Percentiles rank a stretch among this genome's conserved stretches.
These are phyloP conservation scores for Teunomyces gatunensis DNA, from an alignment of 805 yeast species.

Conservation along the genomic window DNA sequence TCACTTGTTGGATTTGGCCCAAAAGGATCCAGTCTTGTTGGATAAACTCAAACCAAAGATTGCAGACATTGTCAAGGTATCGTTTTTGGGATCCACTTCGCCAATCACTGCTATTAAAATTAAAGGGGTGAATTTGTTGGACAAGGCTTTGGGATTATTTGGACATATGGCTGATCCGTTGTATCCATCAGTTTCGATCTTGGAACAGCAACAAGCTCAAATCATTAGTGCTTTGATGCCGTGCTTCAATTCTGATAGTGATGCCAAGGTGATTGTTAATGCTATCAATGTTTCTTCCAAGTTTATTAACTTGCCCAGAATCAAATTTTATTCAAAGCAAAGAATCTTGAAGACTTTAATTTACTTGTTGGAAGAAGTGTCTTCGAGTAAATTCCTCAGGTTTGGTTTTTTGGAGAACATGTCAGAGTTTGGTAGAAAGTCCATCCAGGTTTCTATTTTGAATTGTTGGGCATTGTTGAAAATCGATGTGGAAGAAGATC, in stretches of 20 bases:
- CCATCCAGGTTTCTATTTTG: slow-evolving; percentile 57
- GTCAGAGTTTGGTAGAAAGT: slow-evolving; percentile 46
- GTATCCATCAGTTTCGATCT: slow-evolving; percentile 63
- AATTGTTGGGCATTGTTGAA: slow-evolving; percentile 73
- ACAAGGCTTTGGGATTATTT: slow-evolving; percentile 57
- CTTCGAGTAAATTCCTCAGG: slow-evolving; percentile 40
- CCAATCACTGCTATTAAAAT: slow-evolving; percentile 58
- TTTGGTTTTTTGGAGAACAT: slow-evolving; percentile 55
- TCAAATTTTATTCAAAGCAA: slow-evolving; percentile 44
- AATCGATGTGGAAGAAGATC: slow-evolving; percentile 24
- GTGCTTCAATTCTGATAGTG: slow-evolving; percentile 72
- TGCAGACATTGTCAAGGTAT: slow-evolving; percentile 68
- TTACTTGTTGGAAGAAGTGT: slow-evolving; percentile 60
- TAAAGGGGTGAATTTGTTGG: slow-evolving; percentile 65
- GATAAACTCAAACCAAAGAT: slow-evolving; percentile 44
- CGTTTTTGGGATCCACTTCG: slow-evolving; percentile 80
- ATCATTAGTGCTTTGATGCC: slow-evolving; percentile 87
- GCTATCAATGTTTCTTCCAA: slow-evolving; percentile 79
- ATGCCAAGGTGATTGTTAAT: slow-evolving; percentile 67
- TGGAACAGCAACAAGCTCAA: slow-evolving; percentile 94
- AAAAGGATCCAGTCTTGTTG: slow-evolving; percentile 41
- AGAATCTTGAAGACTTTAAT: slow-evolving; percentile 62
- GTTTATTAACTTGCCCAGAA: slow-evolving; percentile 52
- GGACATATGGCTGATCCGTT: slow-evolving; percentile 68
- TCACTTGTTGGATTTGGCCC: slow-evolving; percentile 40